A percentile compares a stretch with the other conserved stretches of the same genome.
Conservation (phyloP, 75 land plant species). For the Pseudotsuga menziesii region DNA sequence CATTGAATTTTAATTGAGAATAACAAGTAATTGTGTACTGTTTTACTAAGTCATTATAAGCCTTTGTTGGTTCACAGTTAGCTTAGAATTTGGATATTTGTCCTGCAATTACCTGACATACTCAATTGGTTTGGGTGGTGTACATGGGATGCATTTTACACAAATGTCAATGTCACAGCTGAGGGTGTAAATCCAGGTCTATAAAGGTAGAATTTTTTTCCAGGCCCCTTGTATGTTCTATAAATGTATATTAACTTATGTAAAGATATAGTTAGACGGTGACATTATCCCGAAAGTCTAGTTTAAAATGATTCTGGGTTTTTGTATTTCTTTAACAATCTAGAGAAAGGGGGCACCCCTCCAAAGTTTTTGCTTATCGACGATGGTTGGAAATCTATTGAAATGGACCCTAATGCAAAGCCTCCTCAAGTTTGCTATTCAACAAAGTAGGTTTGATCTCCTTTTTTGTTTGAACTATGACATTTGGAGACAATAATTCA, state of each 20-base stretch:
- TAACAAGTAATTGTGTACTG: neutral
- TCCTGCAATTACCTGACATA: slow-evolving; percentile 74
- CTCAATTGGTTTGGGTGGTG: slow-evolving; percentile 99
- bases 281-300: too few relatives aligned
- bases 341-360: slow-evolving; percentile 69
- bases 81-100: neutral
- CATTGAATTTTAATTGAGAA: neutral
- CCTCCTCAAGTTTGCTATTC: slow-evolving; percentile 25
- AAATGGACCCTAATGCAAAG: slow-evolving; percentile 36
- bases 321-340: slow-evolving; percentile 20
- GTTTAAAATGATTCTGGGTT: neutral
- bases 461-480: neutral
- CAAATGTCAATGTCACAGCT: slow-evolving; percentile 79
- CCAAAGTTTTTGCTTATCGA: slow-evolving; percentile 86
- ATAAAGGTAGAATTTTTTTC: slow-evolving; percentile 46
- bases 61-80: neutral
- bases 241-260: too few relatives aligned
- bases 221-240: neutral
- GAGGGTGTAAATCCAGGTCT: slow-evolving; percentile 79
- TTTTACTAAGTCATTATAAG: slow-evolving; percentile 7
- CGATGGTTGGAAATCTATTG: slow-evolving; percentile 95
- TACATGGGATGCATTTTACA: slow-evolving; percentile 99
- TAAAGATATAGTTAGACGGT: too few relatives aligned
- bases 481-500: too few relatives aligned
- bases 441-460: slow-evolving; percentile 41